phyloP scores from a whole-genome alignment of 768 basidiomycete species.

The Tylopilus plumbeoviolaceoides region DNA sequence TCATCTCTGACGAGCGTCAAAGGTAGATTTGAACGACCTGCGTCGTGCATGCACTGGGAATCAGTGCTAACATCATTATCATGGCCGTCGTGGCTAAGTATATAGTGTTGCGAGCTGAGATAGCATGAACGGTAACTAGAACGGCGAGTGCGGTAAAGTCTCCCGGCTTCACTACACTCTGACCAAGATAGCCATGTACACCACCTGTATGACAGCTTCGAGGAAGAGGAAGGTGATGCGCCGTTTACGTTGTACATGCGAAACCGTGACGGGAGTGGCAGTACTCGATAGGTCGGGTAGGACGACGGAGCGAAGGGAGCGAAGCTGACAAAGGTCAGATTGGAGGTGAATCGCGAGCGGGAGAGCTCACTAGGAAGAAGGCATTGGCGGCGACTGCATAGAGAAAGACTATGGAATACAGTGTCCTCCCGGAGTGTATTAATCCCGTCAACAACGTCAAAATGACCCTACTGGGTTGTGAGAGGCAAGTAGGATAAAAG shows the following conservation, averaged over 20 bases:
- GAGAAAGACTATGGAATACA: slow-evolving; percentile 70
- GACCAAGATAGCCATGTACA: slow-evolving; percentile 85
- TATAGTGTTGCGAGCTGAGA: not conserved
- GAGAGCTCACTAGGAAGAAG: slow-evolving; percentile 79
- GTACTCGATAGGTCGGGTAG: slow-evolving; percentile 68
- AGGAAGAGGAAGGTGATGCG: slow-evolving; percentile 88
- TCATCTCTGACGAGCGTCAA: no score
- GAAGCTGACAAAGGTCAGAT: slow-evolving; percentile 54
- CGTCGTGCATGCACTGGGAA: not conserved
- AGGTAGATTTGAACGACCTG: no score
- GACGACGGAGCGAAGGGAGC: slow-evolving; percentile 88
- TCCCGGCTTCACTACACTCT: slow-evolving; percentile 37
- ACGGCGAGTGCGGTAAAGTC: not conserved
- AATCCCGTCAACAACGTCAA: slow-evolving; percentile 71
- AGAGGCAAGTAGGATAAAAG: not conserved
- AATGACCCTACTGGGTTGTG: slow-evolving; percentile 62
- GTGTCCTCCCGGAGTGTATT: slow-evolving; percentile 52
- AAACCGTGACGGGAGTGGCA: slow-evolving; percentile 51
- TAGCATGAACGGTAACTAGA: not conserved
- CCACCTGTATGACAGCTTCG: slow-evolving; percentile 74
- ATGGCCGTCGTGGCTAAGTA: not conserved
- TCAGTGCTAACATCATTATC: not conserved
- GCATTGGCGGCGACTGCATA: slow-evolving; percentile 89
- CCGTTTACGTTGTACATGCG: slow-evolving; percentile 74
- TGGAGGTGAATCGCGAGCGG: not conserved